Base-by-base conservation (phyloP, 257 asterid species). In the Scutellaria minor region DNA sequence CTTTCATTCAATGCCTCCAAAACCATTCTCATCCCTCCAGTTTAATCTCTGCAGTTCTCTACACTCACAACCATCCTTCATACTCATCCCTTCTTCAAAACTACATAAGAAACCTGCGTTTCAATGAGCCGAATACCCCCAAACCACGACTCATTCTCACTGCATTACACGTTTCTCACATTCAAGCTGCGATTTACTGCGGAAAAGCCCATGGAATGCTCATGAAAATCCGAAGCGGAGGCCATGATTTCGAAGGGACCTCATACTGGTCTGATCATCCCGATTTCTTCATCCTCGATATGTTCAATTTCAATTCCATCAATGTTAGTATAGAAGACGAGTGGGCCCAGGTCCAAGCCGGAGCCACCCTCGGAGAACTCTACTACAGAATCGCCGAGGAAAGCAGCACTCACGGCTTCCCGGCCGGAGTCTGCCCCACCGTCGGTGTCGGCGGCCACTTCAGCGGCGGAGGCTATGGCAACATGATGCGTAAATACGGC, bases 71-170 rank as follows among this genome's bases (percentile, higher is more conserved):
- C 69, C 78, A 86, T 57, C 50, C 87, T 22, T 82, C 87, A 11
- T 82, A 72, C 37, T 70, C 86, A 11, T 48, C 79, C 6, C 84
- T 83, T 13, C 75, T 83, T 27, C 77, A 81, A 60, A 31, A 54
- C 10, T 86, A 81, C 77, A 77, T 83, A 9, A 70, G 84, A 57
- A 86, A 86, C 58, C 71, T 83, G 7, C 14, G 88, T 39, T 86
- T 81, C 68, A 86, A 86, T 22, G 87, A 83, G 35, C 77, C 87
- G 14, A 4, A 55, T 1, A 86, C 85, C 57, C 81, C 82, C 0
- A 84, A 84, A 73, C 91, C 91, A 5, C 66, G 40, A 11, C 77
- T 82, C 22, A 84, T 86, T 15, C 2, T 86, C 73, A 80, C 89
- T 1, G 82, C 83, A 41, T n/a, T 51, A 27, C 78, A 79, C 62